phyloP scores from a whole-genome alignment of 257 asterid genomes.

The Dorcoceras hygrometricum region DNA sequence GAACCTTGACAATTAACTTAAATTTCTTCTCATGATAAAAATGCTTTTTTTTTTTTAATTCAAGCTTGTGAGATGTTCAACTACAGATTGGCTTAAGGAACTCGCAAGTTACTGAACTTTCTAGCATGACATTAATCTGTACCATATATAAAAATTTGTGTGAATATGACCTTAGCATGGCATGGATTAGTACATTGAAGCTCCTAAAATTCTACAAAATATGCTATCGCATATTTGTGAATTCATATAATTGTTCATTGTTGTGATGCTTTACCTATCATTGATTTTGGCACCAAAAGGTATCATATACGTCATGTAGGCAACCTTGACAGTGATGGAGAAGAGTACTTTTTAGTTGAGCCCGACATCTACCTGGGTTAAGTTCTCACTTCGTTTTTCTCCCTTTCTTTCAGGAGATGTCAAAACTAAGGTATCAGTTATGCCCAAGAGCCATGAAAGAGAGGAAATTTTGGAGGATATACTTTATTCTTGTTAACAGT shows the following conservation, averaged over 20 bases:
- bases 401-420: constrained; percentile 63
- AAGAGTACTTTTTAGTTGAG: too few species aligned
- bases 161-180: constrained; percentile 1
- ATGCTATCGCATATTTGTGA: constrained; percentile 2
- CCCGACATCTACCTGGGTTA: constrained; percentile 11
- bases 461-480: constrained; percentile 92
- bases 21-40: neutral
- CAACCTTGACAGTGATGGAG: neutral
- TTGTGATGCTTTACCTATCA: neutral
- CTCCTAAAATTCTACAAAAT: neutral
- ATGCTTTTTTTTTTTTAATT: too few species aligned
- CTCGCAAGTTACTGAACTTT: neutral
- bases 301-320: constrained; percentile 10
- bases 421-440: constrained; percentile 70
- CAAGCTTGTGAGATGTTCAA: neutral
- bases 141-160: neutral
- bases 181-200: constrained; percentile 13
- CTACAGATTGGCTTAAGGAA: neutral
- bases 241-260: neutral
- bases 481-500: constrained; percentile 79
- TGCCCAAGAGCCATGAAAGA: constrained; percentile 93
- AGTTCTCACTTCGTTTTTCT: neutral
- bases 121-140: neutral
- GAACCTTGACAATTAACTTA: neutral
- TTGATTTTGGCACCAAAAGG: constrained; percentile 3